Evolutionary conservation across 2,329 filamentous ascomycete species (phyloP), one percentile per base, ranked within the genome.

Genomic region (Paraphaeosphaeria sporulosa): DNA sequence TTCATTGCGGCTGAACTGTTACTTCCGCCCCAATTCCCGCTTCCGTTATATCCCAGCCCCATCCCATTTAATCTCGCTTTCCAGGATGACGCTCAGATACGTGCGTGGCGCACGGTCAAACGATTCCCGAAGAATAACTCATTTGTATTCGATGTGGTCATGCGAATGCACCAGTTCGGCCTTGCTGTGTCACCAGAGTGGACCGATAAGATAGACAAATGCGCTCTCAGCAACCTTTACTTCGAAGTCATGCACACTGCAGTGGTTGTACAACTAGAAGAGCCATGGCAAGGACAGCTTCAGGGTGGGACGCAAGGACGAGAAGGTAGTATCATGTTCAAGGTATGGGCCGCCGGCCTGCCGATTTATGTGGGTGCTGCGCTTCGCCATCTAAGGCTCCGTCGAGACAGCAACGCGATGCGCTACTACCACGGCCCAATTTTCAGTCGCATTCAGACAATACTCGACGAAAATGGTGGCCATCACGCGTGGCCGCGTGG

Each of bases 41-140:
- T 50, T 40, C 60, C 68, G 3, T 27, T 56, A 3, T 70, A 56
- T 34, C 38, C 36, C 1, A 54, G 60, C 13, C 23, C 48, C 5
- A 46, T 36, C 25, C 19, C 58, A 0, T 64, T 68, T 25, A 53
- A 64, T 15, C 57, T 71, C 9, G 65, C 68, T 13, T 65, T 69
- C 21, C 60, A 63, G 32, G 65, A 71, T 44, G 66, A 68, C 12
- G 64, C 62, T 6, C 64, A 66, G 43, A 65, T 71, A 19, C 64
- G 59, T 9, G 64, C 68, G 17, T 71, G 68, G 66, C 60, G 65
- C 17, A 69, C 68, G 6, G 57, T 69, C 8, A 71, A 71, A 55
- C 59, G 62, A 4, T 64, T 71, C 19, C 68, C 68, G 0, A 71
- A 71, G 55, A 60, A 69, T 48, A 62, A 55, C 17, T 55, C 66